phyloP scores from a whole-genome alignment of 805 yeast genomes.

The Metschnikowia cubensis region DNA sequence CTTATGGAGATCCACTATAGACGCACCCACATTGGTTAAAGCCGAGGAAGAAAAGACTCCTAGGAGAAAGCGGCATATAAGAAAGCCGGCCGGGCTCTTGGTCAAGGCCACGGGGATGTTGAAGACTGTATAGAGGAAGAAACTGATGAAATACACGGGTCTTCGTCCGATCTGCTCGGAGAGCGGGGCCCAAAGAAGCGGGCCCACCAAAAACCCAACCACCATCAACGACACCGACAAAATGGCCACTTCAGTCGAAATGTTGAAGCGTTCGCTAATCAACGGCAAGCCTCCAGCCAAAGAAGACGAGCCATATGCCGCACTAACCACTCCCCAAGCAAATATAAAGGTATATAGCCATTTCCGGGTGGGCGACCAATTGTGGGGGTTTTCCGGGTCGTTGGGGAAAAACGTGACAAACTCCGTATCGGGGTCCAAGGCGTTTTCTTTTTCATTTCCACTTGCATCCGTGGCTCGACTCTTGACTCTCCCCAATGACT shows the following conservation, averaged over 20 bases:
- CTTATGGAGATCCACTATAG: constrained; percentile 82
- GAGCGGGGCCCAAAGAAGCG: constrained; percentile 84
- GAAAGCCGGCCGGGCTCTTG: constrained; percentile 73
- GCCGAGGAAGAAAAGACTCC: constrained; percentile 87
- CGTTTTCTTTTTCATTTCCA: constrained; percentile 30
- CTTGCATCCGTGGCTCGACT: constrained; percentile 12
- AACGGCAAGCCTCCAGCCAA: constrained; percentile 81
- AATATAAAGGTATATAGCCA: constrained; percentile 68
- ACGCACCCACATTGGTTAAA: constrained; percentile 83
- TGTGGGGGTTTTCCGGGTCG: constrained; percentile 89
- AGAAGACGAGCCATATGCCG: constrained; percentile 91
- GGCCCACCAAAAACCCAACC: constrained; percentile 82
- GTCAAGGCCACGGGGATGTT: constrained; percentile 86
- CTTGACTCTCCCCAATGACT: constrained; percentile 54
- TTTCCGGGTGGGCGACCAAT: constrained; percentile 59
- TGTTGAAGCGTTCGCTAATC: constrained; percentile 61
- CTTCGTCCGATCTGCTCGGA: constrained; percentile 83
- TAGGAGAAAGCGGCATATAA: constrained; percentile 80
- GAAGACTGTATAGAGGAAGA: constrained; percentile 70
- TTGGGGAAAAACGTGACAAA: constrained; percentile 76
- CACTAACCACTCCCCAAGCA: constrained; percentile 74
- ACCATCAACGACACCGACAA: constrained; percentile 85
- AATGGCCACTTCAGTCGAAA: constrained; percentile 73
- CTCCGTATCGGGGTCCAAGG: constrained; percentile 53
- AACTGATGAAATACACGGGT: constrained; percentile 75